Evolutionary conservation across 176 grass and related monocot genomes (phyloP).

Genomic region (Echinochloa phyllopogon): DNA sequence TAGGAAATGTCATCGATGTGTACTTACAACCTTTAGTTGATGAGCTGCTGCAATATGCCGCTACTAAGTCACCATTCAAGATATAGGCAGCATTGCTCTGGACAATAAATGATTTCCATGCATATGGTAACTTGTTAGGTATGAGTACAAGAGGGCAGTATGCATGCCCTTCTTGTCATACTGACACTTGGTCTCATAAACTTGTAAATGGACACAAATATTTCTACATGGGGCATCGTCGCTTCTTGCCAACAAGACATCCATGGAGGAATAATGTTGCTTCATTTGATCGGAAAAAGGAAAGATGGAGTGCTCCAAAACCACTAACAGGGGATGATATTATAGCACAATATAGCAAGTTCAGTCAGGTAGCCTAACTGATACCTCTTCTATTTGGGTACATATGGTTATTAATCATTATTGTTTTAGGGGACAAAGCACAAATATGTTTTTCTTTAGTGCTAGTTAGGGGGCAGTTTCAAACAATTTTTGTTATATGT

Average conservation of each 20-base stretch:
- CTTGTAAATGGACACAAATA: background rate
- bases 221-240: background rate
- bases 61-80: background rate
- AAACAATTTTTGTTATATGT: too few species aligned
- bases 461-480: too few species aligned
- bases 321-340: background rate
- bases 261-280: background rate
- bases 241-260: background rate
- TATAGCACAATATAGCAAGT: background rate
- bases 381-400: too few species aligned
- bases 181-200: background rate
- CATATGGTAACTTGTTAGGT: background rate
- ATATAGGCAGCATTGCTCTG: background rate
- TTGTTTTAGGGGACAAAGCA: too few species aligned
- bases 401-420: too few species aligned
- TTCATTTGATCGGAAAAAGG: background rate
- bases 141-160: background rate
- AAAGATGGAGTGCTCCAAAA: background rate
- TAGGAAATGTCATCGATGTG: too few species aligned
- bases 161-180: conserved; percentile 20
- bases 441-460: background rate
- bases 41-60: background rate
- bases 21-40: background rate
- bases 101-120: conserved; percentile 16
- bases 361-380: background rate